Conservation (phyloP, 805 yeast species). For the Clavispora phyllophila region DNA sequence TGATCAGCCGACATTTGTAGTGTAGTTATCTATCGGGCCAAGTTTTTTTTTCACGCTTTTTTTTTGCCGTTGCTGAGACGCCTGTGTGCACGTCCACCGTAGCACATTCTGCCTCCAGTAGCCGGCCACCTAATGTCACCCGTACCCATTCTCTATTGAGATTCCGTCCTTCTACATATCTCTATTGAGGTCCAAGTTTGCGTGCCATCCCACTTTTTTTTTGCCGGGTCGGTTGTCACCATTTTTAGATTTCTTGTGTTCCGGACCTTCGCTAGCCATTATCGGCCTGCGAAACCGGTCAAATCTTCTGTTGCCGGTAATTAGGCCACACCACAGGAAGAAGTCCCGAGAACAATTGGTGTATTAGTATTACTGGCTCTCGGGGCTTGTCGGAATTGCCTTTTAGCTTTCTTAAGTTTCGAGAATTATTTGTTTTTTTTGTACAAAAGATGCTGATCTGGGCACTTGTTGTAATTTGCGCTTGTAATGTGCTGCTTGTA, state of each 20-base stretch:
- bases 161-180: no score
- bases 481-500: neutral
- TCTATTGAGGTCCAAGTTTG: no score
- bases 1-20: conserved; percentile 83
- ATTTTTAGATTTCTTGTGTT: neutral
- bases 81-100: conserved; percentile 6
- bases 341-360: neutral
- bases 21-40: conserved; percentile 3
- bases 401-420: neutral
- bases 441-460: neutral
- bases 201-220: no score
- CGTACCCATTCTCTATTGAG: no score
- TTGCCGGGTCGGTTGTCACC: no score
- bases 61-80: conserved; percentile 2
- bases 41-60: conserved; percentile 7
- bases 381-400: neutral
- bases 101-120: neutral
- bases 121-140: no score
- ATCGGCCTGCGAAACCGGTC: neutral
- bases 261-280: no score
- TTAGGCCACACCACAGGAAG: neutral
- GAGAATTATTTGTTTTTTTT: neutral
- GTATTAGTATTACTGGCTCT: neutral
- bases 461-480: neutral
- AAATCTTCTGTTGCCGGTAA: neutral